Percentiles rank a stretch among this genome's conserved stretches.
phyloP scores from a whole-genome alignment of 257 asterid species.

The Coffea canephora region DNA sequence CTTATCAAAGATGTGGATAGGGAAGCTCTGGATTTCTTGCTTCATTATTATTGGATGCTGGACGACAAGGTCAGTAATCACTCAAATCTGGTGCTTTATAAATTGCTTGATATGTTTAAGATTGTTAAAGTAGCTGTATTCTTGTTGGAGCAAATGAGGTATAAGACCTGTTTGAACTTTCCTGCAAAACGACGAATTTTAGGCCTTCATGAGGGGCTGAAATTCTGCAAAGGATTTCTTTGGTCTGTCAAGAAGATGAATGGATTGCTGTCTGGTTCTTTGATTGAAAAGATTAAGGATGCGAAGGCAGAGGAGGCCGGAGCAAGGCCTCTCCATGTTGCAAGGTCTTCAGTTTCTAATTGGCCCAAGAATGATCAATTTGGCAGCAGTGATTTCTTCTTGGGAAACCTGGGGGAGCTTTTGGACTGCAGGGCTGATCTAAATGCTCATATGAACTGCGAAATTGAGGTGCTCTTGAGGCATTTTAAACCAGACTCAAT shows the following conservation, averaged over 20 bases:
- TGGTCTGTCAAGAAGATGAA: background rate
- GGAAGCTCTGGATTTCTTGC: background rate
- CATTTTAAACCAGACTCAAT: background rate
- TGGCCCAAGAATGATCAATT: background rate
- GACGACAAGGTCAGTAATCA: background rate
- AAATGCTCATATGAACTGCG: background rate
- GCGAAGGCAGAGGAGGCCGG: background rate
- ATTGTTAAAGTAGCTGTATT: background rate
- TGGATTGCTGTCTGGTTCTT: background rate
- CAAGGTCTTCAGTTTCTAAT: background rate
- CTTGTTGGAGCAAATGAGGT: background rate
- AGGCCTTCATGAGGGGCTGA: background rate
- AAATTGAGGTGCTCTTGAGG: background rate
- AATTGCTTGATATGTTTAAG: background rate
- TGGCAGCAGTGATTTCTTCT: background rate
- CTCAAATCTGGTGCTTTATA: background rate
- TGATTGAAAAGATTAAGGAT: background rate
- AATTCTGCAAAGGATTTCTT: background rate
- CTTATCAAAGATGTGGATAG: background rate
- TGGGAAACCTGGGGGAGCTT: constrained; percentile 35
- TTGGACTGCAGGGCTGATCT: constrained; percentile 1
- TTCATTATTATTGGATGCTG: background rate
- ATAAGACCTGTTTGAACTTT: background rate
- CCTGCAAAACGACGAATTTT: background rate
- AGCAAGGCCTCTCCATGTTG: background rate